Evolutionary conservation across 1,284 basidiomycete genomes (phyloP).

Genomic region (Tilletia caries): DNA sequence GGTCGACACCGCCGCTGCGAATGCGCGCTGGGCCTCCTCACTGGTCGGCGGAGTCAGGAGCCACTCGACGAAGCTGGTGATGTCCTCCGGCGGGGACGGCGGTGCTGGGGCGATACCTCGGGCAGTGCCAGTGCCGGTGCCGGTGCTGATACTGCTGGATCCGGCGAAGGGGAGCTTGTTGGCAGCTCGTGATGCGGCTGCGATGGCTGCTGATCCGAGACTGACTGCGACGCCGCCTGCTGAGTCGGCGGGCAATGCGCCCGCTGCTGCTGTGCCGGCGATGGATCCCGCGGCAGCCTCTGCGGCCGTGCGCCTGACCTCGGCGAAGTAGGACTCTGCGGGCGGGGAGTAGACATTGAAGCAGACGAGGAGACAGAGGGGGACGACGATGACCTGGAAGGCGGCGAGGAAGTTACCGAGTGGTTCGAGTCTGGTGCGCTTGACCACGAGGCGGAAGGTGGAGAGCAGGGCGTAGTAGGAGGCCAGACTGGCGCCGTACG

Average conservation of each 20-base stretch:
- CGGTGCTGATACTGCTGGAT: not conserved
- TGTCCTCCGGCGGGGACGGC: not conserved
- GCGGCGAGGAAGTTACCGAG: slow-evolving; percentile 40
- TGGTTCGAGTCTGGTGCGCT: slow-evolving; percentile 27
- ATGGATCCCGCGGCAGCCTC: not conserved
- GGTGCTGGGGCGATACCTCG: not conserved
- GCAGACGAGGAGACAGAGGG: slow-evolving; percentile 44
- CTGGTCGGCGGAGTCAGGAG: not conserved
- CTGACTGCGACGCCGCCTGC: not conserved
- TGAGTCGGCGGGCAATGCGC: not conserved
- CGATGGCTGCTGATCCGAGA: not conserved
- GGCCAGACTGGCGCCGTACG: slow-evolving; percentile 49
- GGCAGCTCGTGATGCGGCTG: not conserved
- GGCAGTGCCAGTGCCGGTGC: not conserved
- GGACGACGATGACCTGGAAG: slow-evolving; percentile 48
- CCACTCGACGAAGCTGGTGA: not conserved
- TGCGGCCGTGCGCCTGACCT: not conserved
- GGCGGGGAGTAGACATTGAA: slow-evolving; percentile 49
- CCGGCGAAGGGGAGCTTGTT: slow-evolving; percentile 3
- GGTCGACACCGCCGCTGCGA: slow-evolving; percentile 25
- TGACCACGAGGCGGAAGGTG: slow-evolving; percentile 37
- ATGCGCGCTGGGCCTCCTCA: slow-evolving; percentile 11
- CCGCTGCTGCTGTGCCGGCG: not conserved
- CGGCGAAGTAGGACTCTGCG: slow-evolving; percentile 22
- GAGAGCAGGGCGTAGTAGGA: slow-evolving; percentile 47